These are phyloP conservation scores for Pyricularia sp. DNA, from an alignment of 2,329 filamentous ascomycete genomes.

Conservation along the genomic window DNA sequence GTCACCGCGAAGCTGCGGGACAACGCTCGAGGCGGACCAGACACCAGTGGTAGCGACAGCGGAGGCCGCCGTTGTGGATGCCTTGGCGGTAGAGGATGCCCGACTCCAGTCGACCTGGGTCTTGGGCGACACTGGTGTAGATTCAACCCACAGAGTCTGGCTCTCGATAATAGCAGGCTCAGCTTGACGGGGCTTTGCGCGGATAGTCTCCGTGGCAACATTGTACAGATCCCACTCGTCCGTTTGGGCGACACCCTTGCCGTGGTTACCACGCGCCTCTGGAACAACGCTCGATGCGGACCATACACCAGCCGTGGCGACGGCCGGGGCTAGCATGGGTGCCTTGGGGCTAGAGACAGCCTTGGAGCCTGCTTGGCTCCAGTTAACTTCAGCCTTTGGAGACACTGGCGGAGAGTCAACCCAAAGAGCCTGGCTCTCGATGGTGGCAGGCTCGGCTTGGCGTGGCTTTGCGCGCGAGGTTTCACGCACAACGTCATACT, in stretches of 20 bases:
- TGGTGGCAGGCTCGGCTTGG: conserved; percentile 13
- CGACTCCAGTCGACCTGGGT: not conserved
- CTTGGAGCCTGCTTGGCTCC: not conserved
- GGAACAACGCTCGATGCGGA: not conserved
- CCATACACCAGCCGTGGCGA: not conserved
- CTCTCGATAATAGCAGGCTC: conserved; percentile 18
- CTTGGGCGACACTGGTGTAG: not conserved
- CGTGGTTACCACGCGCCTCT: conserved; percentile 2
- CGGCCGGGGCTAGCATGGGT: not conserved
- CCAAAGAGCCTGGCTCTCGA: conserved; percentile 16
- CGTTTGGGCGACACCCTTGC: conserved; percentile 21
- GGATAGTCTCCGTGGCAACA: conserved; percentile 11
- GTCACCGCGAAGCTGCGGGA: not conserved
- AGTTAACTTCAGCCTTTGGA: not conserved
- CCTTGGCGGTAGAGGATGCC: not conserved
- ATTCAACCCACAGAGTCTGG: conserved; percentile 4
- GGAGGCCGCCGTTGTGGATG: not conserved
- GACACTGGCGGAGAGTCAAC: not conserved
- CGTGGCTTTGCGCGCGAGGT: conserved; percentile 17
- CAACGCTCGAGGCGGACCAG: not conserved
- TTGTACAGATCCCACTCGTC: conserved; percentile 22
- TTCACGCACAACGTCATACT: conserved; percentile 16
- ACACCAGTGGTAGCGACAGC: not conserved
- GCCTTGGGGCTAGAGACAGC: conserved; percentile 14
- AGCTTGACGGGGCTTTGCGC: conserved; percentile 14